These are phyloP conservation scores for Fusarium sp. DNA, from an alignment of 2,329 filamentous ascomycete species.

Conservation along the genomic window DNA sequence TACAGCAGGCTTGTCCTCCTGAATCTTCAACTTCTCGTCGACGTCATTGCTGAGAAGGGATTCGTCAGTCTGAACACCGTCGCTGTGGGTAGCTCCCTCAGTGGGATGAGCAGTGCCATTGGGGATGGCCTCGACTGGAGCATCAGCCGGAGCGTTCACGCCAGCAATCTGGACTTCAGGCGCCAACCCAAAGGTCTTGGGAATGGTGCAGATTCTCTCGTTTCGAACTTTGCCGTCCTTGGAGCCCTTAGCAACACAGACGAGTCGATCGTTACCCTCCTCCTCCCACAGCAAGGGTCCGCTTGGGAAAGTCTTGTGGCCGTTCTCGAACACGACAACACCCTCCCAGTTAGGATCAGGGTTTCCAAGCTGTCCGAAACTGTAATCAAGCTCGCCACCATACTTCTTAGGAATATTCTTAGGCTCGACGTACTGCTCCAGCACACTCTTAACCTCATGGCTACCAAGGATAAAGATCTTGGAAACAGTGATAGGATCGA, in stretches of 20 bases:
- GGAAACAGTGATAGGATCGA: conserved; percentile 90
- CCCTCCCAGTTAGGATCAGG: conserved; percentile 73
- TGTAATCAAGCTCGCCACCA: conserved; percentile 86
- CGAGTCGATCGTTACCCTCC: conserved; percentile 58
- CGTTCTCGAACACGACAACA: conserved; percentile 64
- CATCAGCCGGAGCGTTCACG: not conserved
- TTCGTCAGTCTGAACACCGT: conserved; percentile 47
- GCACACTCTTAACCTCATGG: conserved; percentile 78
- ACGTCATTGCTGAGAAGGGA: conserved; percentile 44
- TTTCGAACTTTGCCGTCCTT: conserved; percentile 58
- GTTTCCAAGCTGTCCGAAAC: conserved; percentile 79
- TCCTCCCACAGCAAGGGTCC: conserved; percentile 70
- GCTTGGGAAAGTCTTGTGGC: conserved; percentile 63
- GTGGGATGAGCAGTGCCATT: conserved; percentile 16
- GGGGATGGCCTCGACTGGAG: not conserved
- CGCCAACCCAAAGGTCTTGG: conserved; percentile 51
- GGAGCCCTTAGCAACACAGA: conserved; percentile 66
- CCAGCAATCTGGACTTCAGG: conserved; percentile 22
- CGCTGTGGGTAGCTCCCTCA: conserved; percentile 46
- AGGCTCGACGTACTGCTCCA: conserved; percentile 83
- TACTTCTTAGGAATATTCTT: conserved; percentile 90
- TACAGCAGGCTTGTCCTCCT: conserved; percentile 35
- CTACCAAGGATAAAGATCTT: conserved; percentile 92
- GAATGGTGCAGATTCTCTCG: conserved; percentile 64
- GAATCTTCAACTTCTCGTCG: conserved; percentile 50